Evolutionary conservation across 1,139 yeast genomes (phyloP), one percentile per base, ranked within the genome.

Genomic region (Zhuliangozyma parablackwelliae): DNA sequence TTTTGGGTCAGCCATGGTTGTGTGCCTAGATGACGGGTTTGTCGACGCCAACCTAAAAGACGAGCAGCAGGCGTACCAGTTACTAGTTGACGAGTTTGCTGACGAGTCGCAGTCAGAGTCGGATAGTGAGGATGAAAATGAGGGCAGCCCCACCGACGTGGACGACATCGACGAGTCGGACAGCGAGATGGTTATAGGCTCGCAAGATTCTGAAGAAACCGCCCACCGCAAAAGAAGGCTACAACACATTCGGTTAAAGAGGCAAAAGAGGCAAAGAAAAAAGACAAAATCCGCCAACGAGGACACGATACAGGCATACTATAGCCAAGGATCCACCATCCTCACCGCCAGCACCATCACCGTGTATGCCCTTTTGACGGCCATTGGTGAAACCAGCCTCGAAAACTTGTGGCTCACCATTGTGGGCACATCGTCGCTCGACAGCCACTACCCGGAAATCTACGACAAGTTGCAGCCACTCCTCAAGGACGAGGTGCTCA

Each of bases 21-120:
- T 78, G 6, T 92, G 97, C 57, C 75, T 90, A 43, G 97, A 92
- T 53, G 98, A 92, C 56, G 96, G 96, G 1, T 70, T 65, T 36
- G 72, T 88, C 3, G 82, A 80, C 36, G 74, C 71, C 30, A 78
- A 76, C 36, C 56, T 84, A 37, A 42, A 42, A n/a, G 54, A 59
- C 3, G 83, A 81, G 49, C 73, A 68, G 45, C 57, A 60, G 7
- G 84, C 92, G 9, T 84, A 82, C 49, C 57, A 63, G 23, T 63
- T 63, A 28, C 58, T 82, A 36, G 47, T 72, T 2, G 63, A 62
- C 8, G 61, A 63, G 12, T 51, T 48, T 10, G 59, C 51, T 13
- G 41, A 35, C 2, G 49, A 44, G 8, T 50, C 43, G 3, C 65
- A 59, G 7, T 61, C 50, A 5, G 65, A 53, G 2, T 75, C 64